Evolutionary conservation across 2,329 filamentous ascomycete genomes (phyloP), one percentile per base, ranked within the genome.

Genomic region (Aspergillus aculeatinus): DNA sequence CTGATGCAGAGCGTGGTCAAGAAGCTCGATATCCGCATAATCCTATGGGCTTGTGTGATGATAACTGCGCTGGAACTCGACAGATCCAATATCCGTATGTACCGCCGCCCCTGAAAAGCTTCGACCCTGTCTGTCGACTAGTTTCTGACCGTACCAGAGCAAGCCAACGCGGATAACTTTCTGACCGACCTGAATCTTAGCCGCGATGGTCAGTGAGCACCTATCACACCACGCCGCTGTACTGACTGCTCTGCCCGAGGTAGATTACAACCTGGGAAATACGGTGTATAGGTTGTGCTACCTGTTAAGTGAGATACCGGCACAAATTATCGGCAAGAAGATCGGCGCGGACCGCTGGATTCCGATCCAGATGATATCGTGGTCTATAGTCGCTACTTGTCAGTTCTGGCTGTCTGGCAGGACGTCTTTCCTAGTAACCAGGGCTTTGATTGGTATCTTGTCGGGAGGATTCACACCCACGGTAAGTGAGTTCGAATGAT

Each of bases 31-130:
- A 49, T 68, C 12, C 65, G 67, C 11, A 69, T 70, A 7, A 68
- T 68, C 55, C 29, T 67, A 9, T 59, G 63, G 54, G 47, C 64
- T n/a, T 85, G 82, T 60, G 65, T 84, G 50, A 85, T 85, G 82
- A 86, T 87, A 70, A 83, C 86, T 55, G 83, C 82, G 0, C 72
- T 87, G 9, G 83, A 87, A 67, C 74, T 87, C 3, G 85, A 87
- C 69, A 78, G 85, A 35, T 83, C 83, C 29, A 88, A 87, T 64
- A 54, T 64, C 27, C 63, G 63, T 64, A 55, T 6, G 60, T 86
- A 0, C 72, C 16, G 16, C 14, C 39, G 39, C 39, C 16, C 16
- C 39, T 19, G 11, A n/a, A 86, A 49, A 33, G 44, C 51, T 3
- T 29, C 9, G 82, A 85, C 67, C 71, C 86, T 16, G 82, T 85